Evolutionary conservation across 768 basidiomycete species (phyloP).

Genomic region (Psilocybe sp.): DNA sequence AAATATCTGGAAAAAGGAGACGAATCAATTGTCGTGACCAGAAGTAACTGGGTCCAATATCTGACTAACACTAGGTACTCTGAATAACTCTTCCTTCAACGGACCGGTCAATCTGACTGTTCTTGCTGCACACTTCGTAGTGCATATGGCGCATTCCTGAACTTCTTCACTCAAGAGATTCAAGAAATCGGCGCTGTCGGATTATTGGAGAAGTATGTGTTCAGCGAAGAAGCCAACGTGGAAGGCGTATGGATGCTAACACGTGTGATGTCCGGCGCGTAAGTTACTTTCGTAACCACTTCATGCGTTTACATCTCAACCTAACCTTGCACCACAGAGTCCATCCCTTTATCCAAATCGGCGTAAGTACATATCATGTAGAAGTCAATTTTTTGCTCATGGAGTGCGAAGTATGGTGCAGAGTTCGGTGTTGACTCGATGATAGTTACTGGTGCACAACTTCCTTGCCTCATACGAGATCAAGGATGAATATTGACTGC

Average conservation of each 20-base stretch:
- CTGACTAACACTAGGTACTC: constrained; percentile 47
- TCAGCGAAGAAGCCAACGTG: constrained; percentile 31
- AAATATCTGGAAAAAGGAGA: constrained; percentile 34
- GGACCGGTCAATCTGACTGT: no score
- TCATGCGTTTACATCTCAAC: background rate
- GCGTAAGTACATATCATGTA: constrained; percentile 33
- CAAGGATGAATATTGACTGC: background rate
- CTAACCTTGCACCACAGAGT: constrained; percentile 26
- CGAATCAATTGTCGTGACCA: constrained; percentile 31
- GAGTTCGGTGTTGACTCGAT: constrained; percentile 52
- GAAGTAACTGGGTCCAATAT: constrained; percentile 47
- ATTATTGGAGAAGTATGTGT: constrained; percentile 48
- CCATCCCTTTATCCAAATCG: constrained; percentile 58
- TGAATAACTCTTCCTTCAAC: background rate
- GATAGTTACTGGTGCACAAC: constrained; percentile 43
- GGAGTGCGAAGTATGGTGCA: constrained; percentile 39
- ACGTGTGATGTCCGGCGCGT: constrained; percentile 32
- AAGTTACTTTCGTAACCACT: constrained; percentile 15
- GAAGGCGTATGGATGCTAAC: constrained; percentile 33
- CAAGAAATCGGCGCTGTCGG: constrained; percentile 31
- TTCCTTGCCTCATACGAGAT: background rate
- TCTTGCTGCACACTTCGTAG: no score
- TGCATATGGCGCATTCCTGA: constrained; percentile 34
- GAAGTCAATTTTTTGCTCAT: background rate
- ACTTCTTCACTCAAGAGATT: constrained; percentile 40